These are phyloP conservation scores for Phytopythium aichiense DNA, from an alignment of 352 stramenopile species.

Conservation along the genomic window DNA sequence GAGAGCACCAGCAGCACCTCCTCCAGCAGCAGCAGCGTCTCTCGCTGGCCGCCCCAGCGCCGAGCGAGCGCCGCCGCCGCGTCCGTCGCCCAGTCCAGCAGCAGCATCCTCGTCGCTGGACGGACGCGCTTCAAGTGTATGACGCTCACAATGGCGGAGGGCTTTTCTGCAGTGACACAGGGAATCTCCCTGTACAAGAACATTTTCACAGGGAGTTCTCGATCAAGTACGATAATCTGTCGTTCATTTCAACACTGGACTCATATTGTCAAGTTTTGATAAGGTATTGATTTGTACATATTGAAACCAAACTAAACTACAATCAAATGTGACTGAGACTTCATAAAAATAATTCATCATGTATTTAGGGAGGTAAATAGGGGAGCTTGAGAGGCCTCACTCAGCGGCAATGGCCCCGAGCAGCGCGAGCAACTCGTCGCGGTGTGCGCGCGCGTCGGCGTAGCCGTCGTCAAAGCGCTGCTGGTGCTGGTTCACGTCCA, in stretches of 20 bases:
- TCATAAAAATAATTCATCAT: background rate
- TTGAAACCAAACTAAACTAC: too few species aligned
- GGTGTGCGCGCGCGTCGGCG: constrained; percentile 47
- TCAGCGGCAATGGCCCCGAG: constrained; percentile 2
- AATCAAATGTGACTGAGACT: too few species aligned
- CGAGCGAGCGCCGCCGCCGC: background rate
- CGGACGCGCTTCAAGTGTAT: background rate
- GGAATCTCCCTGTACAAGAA: background rate
- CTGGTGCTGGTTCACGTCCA: constrained; percentile 46
- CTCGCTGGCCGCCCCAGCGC: background rate
- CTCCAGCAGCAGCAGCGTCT: constrained; percentile 26
- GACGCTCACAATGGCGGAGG: background rate
- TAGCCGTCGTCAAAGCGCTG: constrained; percentile 58
- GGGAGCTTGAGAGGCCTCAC: background rate
- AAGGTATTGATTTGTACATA: too few species aligned
- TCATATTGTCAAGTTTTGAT: too few species aligned
- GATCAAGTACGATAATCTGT: too few species aligned
- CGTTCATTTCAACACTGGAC: too few species aligned
- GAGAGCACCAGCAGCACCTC: constrained; percentile 47
- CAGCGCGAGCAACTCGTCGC: constrained; percentile 42
- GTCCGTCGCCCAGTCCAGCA: background rate
- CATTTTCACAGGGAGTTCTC: too few species aligned
- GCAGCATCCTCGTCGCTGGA: background rate
- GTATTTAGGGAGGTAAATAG: constrained; percentile 3
- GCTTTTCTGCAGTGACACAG: background rate